Base-by-base conservation (phyloP, 2,329 filamentous ascomycete genomes). In the Cladophialophora exuberans region DNA sequence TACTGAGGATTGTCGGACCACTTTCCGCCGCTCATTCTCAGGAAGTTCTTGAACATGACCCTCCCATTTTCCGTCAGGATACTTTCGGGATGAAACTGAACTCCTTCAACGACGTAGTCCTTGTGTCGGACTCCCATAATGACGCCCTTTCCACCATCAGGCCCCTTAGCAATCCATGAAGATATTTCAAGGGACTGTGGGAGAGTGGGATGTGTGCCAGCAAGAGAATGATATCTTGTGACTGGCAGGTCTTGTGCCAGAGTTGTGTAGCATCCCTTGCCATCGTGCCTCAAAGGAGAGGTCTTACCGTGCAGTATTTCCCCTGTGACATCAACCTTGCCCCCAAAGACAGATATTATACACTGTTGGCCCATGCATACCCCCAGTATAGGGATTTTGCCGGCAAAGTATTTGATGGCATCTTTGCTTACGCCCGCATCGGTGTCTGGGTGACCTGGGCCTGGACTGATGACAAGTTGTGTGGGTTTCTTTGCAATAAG, bases 351-450 rank as follows among this genome's bases (percentile, higher is more conserved):
- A 51, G 94, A 89, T 69, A 95, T 93, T 62, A 99, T 97, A 73
- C 94, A 99, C 79, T 99, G 94, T 85, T 97, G 87, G 64, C 94
- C 94, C 93, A 99, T 97, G 70, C 94, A 99, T 25, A 99, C 94
- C n/a, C 94, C 94, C 48, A 99, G 83, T 11, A 99, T 85, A 9
- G 94, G 94, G 44, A 99, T 89, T 75, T 96, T 97, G 64, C 94
- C 94, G 25, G 88, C 85, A 72, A 97, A 99, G 72, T 97, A 81
- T 65, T 85, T 81, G 67, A 99, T 96, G 36, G 90, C 92, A 73
- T 90, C 90, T 69, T 90, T 90, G 73, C 92, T 97, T 67, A 99
- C 84, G 53, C 94, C 95, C 17, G 94, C 92, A 75, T 99, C 95
- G 43, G 86, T 91, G 63, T 83, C 80, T 35, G 94, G 94, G 74